Evolutionary conservation across 1,284 basidiomycete species (phyloP), one percentile per base, ranked within the genome.

Genomic region (Fomes fomentarius): DNA sequence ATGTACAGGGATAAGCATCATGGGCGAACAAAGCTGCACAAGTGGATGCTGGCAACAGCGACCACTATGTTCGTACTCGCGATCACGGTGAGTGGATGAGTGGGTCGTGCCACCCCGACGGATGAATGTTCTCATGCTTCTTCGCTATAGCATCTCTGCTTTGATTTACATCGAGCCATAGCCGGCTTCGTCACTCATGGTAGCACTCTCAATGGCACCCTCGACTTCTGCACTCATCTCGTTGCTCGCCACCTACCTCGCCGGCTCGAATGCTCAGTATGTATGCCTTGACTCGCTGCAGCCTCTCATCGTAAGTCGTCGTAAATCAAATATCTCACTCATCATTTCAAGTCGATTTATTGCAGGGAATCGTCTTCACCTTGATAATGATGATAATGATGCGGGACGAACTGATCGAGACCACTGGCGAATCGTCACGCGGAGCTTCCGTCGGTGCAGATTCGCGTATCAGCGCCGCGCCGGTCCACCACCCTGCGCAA

Each of bases 181-280:
- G 45, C 45, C 4, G 52, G 52, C 4, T 58, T 58, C 37, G 28
- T 58, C 11, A 11, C 19, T 4, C 24, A 49, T 26, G 46, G 56
- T 11, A 38, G 38, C 14, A 52, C 46, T 2, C 50, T 42, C 3
- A 30, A 15, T 2, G 57, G 57, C 14, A 50, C 56, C 9, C 8
- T 25, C 15, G 48, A 47, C 30, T 44, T 54, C 52, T 47, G 42
- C 60, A 26, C 60, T 61, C n/a, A 43, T 55, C 21, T 56, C 56
- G 4, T 49, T 61, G n/a, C 50, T 61, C 31, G 54, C 50, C 30
- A 58, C 56, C 26, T 61, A 61, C 47, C 48, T 58, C 40, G 35
- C 54, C 4, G 54, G 56, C 34, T 61, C 60, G 1, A 61, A 61
- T 43, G 50, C 60, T 10, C 60, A 61, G 50, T 61, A 61, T 35